phyloP scores from a whole-genome alignment of 768 basidiomycete genomes.

The Rossbeevera mucosa region DNA sequence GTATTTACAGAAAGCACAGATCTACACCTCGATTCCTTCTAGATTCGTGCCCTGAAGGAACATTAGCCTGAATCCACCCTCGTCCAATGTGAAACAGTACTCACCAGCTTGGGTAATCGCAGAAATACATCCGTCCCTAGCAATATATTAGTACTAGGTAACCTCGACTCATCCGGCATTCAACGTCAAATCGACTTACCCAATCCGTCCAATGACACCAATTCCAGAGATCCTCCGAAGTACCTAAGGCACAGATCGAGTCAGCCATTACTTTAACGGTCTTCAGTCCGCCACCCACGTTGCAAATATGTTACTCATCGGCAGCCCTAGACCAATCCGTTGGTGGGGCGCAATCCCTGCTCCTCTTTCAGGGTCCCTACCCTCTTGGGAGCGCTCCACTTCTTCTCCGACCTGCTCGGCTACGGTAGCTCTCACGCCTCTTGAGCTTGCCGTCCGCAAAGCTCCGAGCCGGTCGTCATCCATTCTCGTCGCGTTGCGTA shows the following conservation, averaged over 20 bases:
- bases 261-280: not conserved
- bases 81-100: constrained; percentile 16
- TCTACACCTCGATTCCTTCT: constrained; percentile 76
- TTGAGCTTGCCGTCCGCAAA: constrained; percentile 55
- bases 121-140: constrained; percentile 81
- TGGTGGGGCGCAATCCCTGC: constrained; percentile 51
- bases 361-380: constrained; percentile 38
- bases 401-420: constrained; percentile 61
- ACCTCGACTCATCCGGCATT: not conserved
- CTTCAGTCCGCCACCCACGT: constrained; percentile 44
- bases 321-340: constrained; percentile 75
- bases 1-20: not conserved
- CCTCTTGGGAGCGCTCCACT: constrained; percentile 19
- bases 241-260: constrained; percentile 43
- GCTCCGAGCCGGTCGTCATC: constrained; percentile 64
- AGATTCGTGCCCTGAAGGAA: constrained; percentile 68
- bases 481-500: constrained; percentile 69
- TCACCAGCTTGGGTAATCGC: constrained; percentile 73
- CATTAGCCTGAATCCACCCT: not conserved
- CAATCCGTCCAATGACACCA: constrained; percentile 80
- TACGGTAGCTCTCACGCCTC: constrained; percentile 72
- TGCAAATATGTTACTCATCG: constrained; percentile 87
- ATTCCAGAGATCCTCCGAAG: constrained; percentile 75
- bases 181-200: constrained; percentile 43
- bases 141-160: not conserved